Evolutionary conservation across 257 asterid genomes (phyloP).

Genomic region (Coffea canephora): DNA sequence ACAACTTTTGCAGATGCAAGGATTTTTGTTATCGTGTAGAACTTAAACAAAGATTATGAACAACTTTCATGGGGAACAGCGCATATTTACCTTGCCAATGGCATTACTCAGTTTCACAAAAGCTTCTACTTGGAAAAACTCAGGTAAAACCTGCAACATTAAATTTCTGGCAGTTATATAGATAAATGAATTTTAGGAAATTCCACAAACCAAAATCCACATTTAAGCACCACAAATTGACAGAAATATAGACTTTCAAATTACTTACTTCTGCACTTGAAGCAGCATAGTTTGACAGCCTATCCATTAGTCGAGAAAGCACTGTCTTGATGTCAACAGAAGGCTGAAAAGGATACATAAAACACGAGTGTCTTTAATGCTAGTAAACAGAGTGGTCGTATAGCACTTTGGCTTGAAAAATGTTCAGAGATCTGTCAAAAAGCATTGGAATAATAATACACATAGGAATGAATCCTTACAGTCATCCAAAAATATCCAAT

Average conservation of each 20-base stretch:
- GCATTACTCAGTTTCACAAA: conserved; percentile 84
- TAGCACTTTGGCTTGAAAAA: background rate
- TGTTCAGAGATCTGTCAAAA: background rate
- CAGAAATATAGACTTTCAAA: background rate
- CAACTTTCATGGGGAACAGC: background rate
- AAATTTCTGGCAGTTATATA: conserved; percentile 33
- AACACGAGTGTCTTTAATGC: background rate
- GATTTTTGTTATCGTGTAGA: background rate
- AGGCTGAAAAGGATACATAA: conserved; percentile 52
- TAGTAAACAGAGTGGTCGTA: background rate
- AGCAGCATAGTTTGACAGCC: conserved; percentile 97
- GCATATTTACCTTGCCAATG: conserved; percentile 75
- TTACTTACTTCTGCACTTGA: conserved; percentile 82
- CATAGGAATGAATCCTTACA: background rate
- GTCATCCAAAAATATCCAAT: background rate
- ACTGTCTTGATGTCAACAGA: conserved; percentile 94
- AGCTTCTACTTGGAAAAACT: conserved; percentile 97
- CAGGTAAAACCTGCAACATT: conserved; percentile 83
- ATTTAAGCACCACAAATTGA: background rate
- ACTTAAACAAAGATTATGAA: background rate
- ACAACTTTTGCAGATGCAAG: background rate
- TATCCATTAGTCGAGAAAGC: conserved; percentile 93
- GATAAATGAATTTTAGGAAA: background rate
- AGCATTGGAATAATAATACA: background rate
- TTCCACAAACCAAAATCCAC: background rate